These are phyloP conservation scores for Dissoconium aciculare DNA, from an alignment of 2,329 filamentous ascomycete genomes.

Conservation along the genomic window DNA sequence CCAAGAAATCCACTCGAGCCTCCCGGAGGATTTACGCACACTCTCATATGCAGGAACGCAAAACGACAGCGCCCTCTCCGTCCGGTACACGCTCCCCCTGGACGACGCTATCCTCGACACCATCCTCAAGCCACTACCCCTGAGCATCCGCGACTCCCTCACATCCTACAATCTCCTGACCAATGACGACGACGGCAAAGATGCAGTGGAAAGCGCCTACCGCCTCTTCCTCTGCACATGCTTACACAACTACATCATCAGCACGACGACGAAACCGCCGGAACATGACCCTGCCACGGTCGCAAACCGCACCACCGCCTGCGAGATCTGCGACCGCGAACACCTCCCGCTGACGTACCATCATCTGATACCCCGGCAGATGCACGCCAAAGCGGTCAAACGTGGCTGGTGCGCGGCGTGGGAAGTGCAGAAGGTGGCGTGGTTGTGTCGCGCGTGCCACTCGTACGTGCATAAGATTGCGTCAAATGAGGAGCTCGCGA, in stretches of 20 bases:
- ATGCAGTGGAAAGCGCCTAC: conserved; percentile 19
- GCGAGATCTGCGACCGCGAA: conserved; percentile 61
- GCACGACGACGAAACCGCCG: conserved; percentile 47
- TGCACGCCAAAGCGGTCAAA: conserved; percentile 62
- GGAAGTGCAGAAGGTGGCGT: conserved; percentile 64
- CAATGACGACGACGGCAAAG: conserved; percentile 29
- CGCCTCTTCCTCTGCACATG: conserved; percentile 47
- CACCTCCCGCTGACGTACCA: conserved; percentile 72
- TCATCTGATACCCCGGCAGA: conserved; percentile 65
- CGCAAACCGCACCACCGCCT: conserved; percentile 40
- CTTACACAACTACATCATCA: conserved; percentile 46
- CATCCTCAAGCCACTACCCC: conserved; percentile 42
- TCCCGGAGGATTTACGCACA: conserved; percentile 47
- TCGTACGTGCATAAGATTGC: conserved; percentile 64
- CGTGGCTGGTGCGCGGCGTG: conserved; percentile 65
- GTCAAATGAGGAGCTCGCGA: conserved; percentile 62
- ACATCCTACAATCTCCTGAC: conserved; percentile 50
- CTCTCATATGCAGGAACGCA: conserved; percentile 46
- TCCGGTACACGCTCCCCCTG: conserved; percentile 41
- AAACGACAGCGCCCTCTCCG: conserved; percentile 35
- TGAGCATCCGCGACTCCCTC: conserved; percentile 51
- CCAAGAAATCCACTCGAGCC: conserved; percentile 48
- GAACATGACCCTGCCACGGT: conserved; percentile 34
- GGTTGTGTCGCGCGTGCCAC: conserved; percentile 75
- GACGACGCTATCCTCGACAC: conserved; percentile 22